These are phyloP conservation scores for Amaranthus palmeri DNA, from an alignment of 148 eudicot species.

Conservation along the genomic window DNA sequence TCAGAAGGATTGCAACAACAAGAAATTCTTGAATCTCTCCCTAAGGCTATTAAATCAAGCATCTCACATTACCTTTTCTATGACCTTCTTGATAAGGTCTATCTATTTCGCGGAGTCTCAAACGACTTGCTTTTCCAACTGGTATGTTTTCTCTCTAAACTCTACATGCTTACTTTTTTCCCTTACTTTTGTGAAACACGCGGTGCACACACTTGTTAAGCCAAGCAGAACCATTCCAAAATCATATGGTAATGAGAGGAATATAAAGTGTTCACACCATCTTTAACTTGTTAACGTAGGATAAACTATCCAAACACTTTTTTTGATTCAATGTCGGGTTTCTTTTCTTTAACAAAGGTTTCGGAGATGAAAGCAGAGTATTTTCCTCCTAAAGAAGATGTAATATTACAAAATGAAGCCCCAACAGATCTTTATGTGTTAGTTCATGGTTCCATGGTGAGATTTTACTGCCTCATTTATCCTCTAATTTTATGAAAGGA, in stretches of 20 bases:
- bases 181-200: no score
- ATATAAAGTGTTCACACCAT: no score
- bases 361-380: slow-evolving; percentile 92
- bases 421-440: slow-evolving; percentile 76
- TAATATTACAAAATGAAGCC: slow-evolving; percentile 85
- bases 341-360: slow-evolving; percentile 37
- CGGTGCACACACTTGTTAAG: no score
- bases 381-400: slow-evolving; percentile 88
- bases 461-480: slow-evolving; percentile 5
- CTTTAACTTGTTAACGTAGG: no score
- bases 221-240: no score
- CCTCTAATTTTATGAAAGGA: neutral
- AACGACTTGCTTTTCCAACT: slow-evolving; percentile 80
- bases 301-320: no score
- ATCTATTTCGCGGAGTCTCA: slow-evolving; percentile 70
- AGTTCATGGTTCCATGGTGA: slow-evolving; percentile 71
- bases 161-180: neutral
- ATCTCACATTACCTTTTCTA: slow-evolving; percentile 69
- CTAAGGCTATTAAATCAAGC: slow-evolving; percentile 76
- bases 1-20: slow-evolving; percentile 88
- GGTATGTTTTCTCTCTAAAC: slow-evolving; percentile 34
- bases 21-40: slow-evolving; percentile 68
- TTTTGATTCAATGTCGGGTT: neutral
- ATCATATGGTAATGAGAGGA: no score
- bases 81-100: slow-evolving; percentile 61